Base-by-base conservation (phyloP, 2,329 filamentous ascomycete species). In the Fulvia fulva region DNA sequence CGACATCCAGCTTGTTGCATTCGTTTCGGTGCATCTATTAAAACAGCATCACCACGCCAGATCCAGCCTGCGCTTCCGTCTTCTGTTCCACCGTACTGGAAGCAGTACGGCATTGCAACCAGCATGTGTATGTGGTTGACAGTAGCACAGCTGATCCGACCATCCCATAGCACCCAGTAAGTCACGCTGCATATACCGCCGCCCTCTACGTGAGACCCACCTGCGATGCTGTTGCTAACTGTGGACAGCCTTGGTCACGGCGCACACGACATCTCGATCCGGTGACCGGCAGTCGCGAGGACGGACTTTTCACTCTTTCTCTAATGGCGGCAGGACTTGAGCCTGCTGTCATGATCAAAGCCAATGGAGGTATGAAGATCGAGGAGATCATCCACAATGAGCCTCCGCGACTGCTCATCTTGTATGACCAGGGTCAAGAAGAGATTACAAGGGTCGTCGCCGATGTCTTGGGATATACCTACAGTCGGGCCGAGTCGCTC, bases 381-480 rank as follows among this genome's bases (percentile, higher is more conserved):
- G 65, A 71, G 50, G 68, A 72, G 52, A 65, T 71, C 63, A 70
- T 68, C 43, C 62, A 68, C 49, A 59, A 67, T 57, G 67, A 71
- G 51, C 65, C 69, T 65, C 77, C 76, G 55, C 73, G 75, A 62
- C 68, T 79, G 58, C 68, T 78, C 60, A 70, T 94, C 59, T 74
- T 93, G 19, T 90, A 87, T 72, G 85, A 87, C 11, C 78, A 79
- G 22, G 87, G 84, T 19, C 88, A 93, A 71, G 87, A 92, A 59
- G 81, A 82, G 43, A 89, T 94, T 62, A 85, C 92, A 26, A 83
- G 84, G 22, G 77, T 89, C 32, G 88, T 92, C 65, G 89, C 90
- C 25, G 88, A 93, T 67, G 87, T 93, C 7, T 76, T 94, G 44
- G 90, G 90, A 14, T 90, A 91, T 71, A 83, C 87, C 21, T 87